These are phyloP conservation scores for Coemansia sp. DNA, from an alignment of 192 early-diverging fungal genomes.

Conservation along the genomic window DNA sequence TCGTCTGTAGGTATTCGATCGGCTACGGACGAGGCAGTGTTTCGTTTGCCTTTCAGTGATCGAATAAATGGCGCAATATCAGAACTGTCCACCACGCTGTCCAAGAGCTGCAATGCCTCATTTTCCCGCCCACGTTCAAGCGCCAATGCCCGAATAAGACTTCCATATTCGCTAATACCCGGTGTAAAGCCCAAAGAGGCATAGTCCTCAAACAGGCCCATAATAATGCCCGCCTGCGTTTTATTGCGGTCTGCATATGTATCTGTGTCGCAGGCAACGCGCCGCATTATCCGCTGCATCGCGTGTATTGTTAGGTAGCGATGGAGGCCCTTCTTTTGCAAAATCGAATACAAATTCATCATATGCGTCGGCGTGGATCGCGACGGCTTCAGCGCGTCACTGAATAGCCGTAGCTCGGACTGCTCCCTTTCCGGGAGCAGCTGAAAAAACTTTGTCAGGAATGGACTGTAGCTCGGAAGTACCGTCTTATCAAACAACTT, in stretches of 20 bases:
- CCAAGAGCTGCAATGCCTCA: constrained; percentile 43
- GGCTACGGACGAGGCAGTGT: not conserved
- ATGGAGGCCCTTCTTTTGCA: constrained; percentile 25
- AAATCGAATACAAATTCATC: constrained; percentile 14
- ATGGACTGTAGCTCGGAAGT: constrained; percentile 28
- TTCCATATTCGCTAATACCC: constrained; percentile 28
- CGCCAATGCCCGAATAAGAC: constrained; percentile 37
- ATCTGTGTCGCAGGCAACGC: constrained; percentile 17
- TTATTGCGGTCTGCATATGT: constrained; percentile 5
- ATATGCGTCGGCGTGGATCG: constrained; percentile 12
- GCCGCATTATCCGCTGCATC: constrained; percentile 32
- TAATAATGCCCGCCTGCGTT: constrained; percentile 17
- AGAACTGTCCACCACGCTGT: constrained; percentile 37
- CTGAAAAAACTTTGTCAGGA: constrained; percentile 37
- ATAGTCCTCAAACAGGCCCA: constrained; percentile 39
- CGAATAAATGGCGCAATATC: constrained; percentile 37
- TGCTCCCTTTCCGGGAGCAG: constrained; percentile 32
- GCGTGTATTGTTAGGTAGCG: constrained; percentile 34
- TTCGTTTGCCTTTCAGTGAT: constrained; percentile 1
- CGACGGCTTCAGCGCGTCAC: constrained; percentile 15
- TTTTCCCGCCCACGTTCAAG: constrained; percentile 34
- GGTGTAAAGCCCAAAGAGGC: constrained; percentile 28
- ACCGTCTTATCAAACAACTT: constrained; percentile 9
- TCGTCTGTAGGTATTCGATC: constrained; percentile 35
- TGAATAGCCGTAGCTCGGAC: constrained; percentile 24